Evolutionary conservation across 805 yeast species (phyloP), one percentile per base, ranked within the genome.

Genomic region (Tetrapisispora taiwanensis): DNA sequence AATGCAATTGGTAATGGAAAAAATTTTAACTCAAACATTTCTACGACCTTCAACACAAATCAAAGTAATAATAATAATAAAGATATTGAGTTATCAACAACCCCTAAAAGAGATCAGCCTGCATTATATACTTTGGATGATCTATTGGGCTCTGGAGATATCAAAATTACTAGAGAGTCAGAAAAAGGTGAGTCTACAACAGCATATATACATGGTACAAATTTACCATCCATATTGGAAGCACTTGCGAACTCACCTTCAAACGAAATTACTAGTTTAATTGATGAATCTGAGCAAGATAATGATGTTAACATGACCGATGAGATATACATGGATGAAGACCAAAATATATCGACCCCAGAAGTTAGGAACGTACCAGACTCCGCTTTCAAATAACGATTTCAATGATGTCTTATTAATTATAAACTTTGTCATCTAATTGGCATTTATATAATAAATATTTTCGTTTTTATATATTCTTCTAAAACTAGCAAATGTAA

Each of bases 181-280:
- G 24, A 17, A 6, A 55, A 78, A 39, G 75, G 76, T 45, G 76
- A 75, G 50, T 45, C 46, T 27, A 38, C 47, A n/a, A 40, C 41
- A 4, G 75, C 79, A 42, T 79, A 78, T 58, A 70, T 79, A 50
- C 82, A 79, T 54, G 78, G 79, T 7, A 67, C 80, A 31, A 74
- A 81, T 12, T 74, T 83, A 20, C 76, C 77, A 47, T 76, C 80
- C n/a, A 73, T 79, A 54, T 66, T 80, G 55, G 81, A 81, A 24
- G 68, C 74, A 6, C 53, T 71, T 34, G 71, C 70, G 30, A 69
- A 62, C 32, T 59, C 60, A n/a, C n/a, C 36, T 2, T 30, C 42
- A 18, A 32, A 24, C 15, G 39, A 35, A 35, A 3, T 30, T 9
- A 19, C 26, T n/a, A 19, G 19, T 22, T 65, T 65, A 26, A 66